phyloP scores from a whole-genome alignment of 177 flowering plant genomes.

The Vitis hybrid region DNA sequence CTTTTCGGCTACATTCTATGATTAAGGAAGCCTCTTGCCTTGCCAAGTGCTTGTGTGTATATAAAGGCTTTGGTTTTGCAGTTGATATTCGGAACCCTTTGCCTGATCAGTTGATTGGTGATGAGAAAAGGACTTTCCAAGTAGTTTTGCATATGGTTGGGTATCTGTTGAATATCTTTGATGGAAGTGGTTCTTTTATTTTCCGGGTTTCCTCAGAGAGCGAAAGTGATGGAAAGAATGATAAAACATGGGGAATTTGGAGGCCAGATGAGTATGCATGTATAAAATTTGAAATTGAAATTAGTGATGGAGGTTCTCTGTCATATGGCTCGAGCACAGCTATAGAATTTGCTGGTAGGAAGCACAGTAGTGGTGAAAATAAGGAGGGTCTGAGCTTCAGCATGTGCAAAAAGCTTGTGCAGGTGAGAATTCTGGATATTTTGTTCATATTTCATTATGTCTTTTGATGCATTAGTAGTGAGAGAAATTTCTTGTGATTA shows the following conservation, averaged over 20 bases:
- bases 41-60: slow-evolving; percentile 44
- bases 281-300: slow-evolving; percentile 41
- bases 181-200: slow-evolving; percentile 27
- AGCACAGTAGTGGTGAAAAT: slow-evolving; percentile 18
- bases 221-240: slow-evolving; percentile 25
- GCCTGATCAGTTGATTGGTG: slow-evolving; percentile 52
- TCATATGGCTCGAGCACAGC: slow-evolving; percentile 12
- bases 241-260: slow-evolving; percentile 26
- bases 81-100: slow-evolving; percentile 38
- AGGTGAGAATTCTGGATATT: slow-evolving; percentile 26
- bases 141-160: slow-evolving; percentile 59
- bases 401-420: slow-evolving; percentile 53
- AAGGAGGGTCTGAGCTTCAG: slow-evolving; percentile 49
- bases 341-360: slow-evolving; percentile 12
- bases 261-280: slow-evolving; percentile 24
- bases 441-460: no score
- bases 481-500: no score
- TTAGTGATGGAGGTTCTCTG: slow-evolving; percentile 19
- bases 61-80: slow-evolving; percentile 38
- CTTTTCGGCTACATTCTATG: slow-evolving; percentile 50
- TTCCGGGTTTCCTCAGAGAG: slow-evolving; percentile 36
- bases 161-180: slow-evolving; percentile 28
- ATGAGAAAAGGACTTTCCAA: slow-evolving; percentile 54
- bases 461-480: no score
- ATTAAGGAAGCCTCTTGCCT: slow-evolving; percentile 53